Percentiles rank a stretch among this genome's conserved stretches.
Evolutionary conservation across 768 basidiomycete genomes (phyloP).

Genomic region (Ramaria sp.): DNA sequence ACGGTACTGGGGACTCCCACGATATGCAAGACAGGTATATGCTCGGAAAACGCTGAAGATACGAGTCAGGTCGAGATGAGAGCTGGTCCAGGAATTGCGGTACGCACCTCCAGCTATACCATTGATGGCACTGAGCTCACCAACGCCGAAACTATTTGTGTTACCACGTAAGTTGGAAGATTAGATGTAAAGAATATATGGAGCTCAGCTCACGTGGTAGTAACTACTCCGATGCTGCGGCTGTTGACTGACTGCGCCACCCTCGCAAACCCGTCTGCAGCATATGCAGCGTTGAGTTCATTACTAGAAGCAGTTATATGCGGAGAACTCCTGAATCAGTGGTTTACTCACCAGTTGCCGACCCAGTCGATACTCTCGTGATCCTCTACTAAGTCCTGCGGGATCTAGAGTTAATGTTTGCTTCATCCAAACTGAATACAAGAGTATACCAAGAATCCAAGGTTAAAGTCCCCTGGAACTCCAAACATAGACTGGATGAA

Average conservation of each 20-base stretch:
- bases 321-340: too few relatives aligned
- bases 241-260: slow-evolving; percentile 45
- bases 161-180: too few relatives aligned
- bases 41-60: slow-evolving; percentile 71
- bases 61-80: background rate
- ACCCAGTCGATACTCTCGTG: slow-evolving; percentile 73
- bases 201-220: slow-evolving; percentile 76
- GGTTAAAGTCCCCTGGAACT: slow-evolving; percentile 81
- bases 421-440: slow-evolving; percentile 10
- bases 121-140: slow-evolving; percentile 80
- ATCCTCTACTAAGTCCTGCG: slow-evolving; percentile 73
- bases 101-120: slow-evolving; percentile 73
- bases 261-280: slow-evolving; percentile 88
- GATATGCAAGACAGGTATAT: slow-evolving; percentile 82
- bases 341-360: slow-evolving; percentile 56
- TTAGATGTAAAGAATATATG: too few relatives aligned
- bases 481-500: slow-evolving; percentile 61
- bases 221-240: slow-evolving; percentile 54
- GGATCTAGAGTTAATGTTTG: background rate
- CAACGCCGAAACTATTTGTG: slow-evolving; percentile 73
- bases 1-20: too few relatives aligned
- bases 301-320: too few relatives aligned
- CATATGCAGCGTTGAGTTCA: slow-evolving; percentile 81
- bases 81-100: too few relatives aligned
- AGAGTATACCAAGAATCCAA: slow-evolving; percentile 44